Percentiles rank a stretch among this genome's conserved stretches.
phyloP scores from a whole-genome alignment of 2,329 filamentous ascomycete species.

The Fonsecaea multimorphosa region DNA sequence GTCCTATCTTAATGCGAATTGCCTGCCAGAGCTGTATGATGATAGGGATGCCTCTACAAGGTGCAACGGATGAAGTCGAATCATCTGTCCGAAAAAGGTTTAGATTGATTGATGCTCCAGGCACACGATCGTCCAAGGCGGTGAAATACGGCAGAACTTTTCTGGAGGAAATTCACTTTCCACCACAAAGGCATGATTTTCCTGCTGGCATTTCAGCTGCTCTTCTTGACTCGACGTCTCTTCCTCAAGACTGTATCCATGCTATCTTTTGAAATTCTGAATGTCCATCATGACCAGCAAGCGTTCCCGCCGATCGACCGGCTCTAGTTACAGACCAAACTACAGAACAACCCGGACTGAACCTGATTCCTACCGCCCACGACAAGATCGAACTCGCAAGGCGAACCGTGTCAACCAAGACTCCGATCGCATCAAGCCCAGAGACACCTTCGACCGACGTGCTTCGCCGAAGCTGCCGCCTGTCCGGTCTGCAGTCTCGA shows the following conservation, averaged over 20 bases:
- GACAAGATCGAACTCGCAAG: neutral
- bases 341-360: too few species aligned
- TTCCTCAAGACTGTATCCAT: too few species aligned
- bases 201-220: neutral
- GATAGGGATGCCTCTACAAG: neutral
- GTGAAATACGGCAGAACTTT: constrained; percentile 31
- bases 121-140: too few species aligned
- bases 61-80: neutral
- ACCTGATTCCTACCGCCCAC: constrained; percentile 15
- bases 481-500: constrained; percentile 27
- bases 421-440: neutral
- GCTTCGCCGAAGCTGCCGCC: constrained; percentile 4
- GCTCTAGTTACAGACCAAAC: neutral
- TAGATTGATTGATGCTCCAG: neutral
- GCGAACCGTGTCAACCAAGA: neutral
- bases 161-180: constrained; percentile 6
- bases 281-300: constrained; percentile 18
- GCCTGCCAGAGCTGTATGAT: neutral
- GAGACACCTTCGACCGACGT: neutral
- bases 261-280: neutral
- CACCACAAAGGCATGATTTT: neutral
- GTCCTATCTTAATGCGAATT: neutral
- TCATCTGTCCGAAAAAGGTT: neutral
- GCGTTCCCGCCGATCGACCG: neutral
- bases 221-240: neutral